A percentile compares a stretch with the other conserved stretches of the same genome.
Conservation (phyloP, 1,284 basidiomycete genomes). For the Microbotryum intermedium region DNA sequence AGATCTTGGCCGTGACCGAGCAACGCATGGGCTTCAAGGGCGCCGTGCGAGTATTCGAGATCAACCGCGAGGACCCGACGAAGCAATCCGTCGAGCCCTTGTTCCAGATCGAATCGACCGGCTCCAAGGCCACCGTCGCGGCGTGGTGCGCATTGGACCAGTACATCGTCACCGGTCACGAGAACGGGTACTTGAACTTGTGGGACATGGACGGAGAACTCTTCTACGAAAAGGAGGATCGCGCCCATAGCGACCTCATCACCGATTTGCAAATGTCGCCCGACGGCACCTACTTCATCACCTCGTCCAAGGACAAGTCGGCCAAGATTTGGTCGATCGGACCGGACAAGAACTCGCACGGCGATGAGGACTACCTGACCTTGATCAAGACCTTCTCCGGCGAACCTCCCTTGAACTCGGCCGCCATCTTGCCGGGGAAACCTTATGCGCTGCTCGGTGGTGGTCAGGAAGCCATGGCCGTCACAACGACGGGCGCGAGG, state of each 20-base stretch:
- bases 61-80: constrained; percentile 71
- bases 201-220: constrained; percentile 68
- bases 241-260: constrained; percentile 62
- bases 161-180: constrained; percentile 86
- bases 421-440: constrained; percentile 62
- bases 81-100: constrained; percentile 65
- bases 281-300: constrained; percentile 91
- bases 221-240: constrained; percentile 63
- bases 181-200: constrained; percentile 85
- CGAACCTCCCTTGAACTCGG: constrained; percentile 93
- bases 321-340: constrained; percentile 54
- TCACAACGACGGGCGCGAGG: constrained; percentile 85
- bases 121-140: constrained; percentile 91
- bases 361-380: constrained; percentile 59
- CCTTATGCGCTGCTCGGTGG: constrained; percentile 78
- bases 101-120: constrained; percentile 75
- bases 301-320: constrained; percentile 92
- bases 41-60: constrained; percentile 78
- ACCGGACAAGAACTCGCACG: constrained; percentile 67
- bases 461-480: constrained; percentile 96
- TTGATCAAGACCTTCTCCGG: constrained; percentile 90
- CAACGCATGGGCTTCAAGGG: constrained; percentile 83
- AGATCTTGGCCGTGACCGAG: constrained; percentile 85
- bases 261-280: constrained; percentile 88
- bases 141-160: constrained; percentile 74